phyloP scores from a whole-genome alignment of 2,329 filamentous ascomycete species.

The Ilyonectria sp. region DNA sequence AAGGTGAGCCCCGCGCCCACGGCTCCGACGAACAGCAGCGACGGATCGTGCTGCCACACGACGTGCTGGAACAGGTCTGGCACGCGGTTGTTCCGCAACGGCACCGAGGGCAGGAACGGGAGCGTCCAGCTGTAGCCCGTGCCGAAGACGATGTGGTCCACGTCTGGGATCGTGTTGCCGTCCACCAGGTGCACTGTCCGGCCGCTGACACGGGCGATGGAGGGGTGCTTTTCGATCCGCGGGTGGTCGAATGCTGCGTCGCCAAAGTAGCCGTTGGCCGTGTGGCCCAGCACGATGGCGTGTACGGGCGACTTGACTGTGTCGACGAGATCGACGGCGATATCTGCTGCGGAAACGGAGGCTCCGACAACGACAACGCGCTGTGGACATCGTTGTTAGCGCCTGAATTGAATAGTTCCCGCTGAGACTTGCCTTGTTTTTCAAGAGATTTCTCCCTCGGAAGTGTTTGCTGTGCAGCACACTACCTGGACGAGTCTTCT shows the following conservation, averaged over 20 bases:
- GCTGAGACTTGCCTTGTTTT: constrained; percentile 57
- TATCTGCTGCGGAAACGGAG: constrained; percentile 75
- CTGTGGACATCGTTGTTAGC: constrained; percentile 51
- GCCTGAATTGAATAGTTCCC: too few relatives aligned
- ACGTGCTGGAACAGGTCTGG: constrained; percentile 71
- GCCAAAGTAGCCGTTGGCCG: constrained; percentile 68
- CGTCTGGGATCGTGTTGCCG: constrained; percentile 63
- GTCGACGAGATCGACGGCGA: constrained; percentile 68
- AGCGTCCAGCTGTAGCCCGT: constrained; percentile 77
- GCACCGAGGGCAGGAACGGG: constrained; percentile 70
- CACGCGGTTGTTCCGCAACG: constrained; percentile 68
- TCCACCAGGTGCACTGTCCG: constrained; percentile 70
- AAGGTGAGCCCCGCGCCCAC: constrained; percentile 73
- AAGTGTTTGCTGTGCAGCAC: constrained; percentile 70
- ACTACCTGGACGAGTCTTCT: constrained; percentile 61
- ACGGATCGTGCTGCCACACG: constrained; percentile 68
- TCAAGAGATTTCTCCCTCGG: constrained; percentile 61
- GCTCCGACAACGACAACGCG: constrained; percentile 74
- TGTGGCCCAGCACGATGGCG: constrained; percentile 64
- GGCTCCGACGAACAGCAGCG: constrained; percentile 71
- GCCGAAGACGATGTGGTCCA: constrained; percentile 76
- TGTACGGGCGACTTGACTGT: constrained; percentile 63
- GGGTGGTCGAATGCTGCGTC: constrained; percentile 73
- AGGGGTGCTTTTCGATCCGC: constrained; percentile 60
- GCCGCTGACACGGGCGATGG: constrained; percentile 61